Evolutionary conservation across 108 stramenopile genomes (phyloP).

Genomic region (Pinguiococcus pyrenoidosus): DNA sequence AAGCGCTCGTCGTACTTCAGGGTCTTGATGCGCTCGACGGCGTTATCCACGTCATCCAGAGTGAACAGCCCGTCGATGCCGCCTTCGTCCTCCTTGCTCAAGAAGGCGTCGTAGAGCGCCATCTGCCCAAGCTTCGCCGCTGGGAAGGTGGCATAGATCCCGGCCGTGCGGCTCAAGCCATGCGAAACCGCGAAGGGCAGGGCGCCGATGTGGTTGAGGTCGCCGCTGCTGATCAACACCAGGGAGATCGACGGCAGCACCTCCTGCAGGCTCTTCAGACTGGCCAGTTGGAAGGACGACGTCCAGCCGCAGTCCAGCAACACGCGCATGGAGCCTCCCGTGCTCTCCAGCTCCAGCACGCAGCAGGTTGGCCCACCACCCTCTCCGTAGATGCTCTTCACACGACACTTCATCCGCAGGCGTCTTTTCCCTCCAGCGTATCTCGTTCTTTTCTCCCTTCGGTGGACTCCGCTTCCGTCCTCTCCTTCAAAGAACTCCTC

Average conservation of each 20-base stretch:
- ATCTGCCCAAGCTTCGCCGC: conserved; percentile 92
- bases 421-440: too few relatives aligned
- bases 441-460: too few relatives aligned
- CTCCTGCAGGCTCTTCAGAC: background rate
- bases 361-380: too few relatives aligned
- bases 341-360: too few relatives aligned
- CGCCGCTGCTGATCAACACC: background rate
- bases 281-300: background rate
- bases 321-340: too few relatives aligned
- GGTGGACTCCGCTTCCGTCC: too few relatives aligned
- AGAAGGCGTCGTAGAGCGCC: conserved; percentile 82
- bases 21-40: conserved; percentile 47
- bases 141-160: conserved; percentile 79
- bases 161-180: conserved; percentile 31
- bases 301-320: conserved; percentile 1
- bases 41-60: conserved; percentile 70
- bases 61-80: conserved; percentile 44
- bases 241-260: background rate
- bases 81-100: conserved; percentile 3
- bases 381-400: too few relatives aligned
- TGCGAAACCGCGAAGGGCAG: conserved; percentile 8
- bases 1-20: conserved; percentile 78
- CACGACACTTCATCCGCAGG: too few relatives aligned
- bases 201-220: background rate
- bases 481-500: too few relatives aligned